Conservation (phyloP, 2,329 filamentous ascomycete species). For the Ophiosphaerella herpotricha region DNA sequence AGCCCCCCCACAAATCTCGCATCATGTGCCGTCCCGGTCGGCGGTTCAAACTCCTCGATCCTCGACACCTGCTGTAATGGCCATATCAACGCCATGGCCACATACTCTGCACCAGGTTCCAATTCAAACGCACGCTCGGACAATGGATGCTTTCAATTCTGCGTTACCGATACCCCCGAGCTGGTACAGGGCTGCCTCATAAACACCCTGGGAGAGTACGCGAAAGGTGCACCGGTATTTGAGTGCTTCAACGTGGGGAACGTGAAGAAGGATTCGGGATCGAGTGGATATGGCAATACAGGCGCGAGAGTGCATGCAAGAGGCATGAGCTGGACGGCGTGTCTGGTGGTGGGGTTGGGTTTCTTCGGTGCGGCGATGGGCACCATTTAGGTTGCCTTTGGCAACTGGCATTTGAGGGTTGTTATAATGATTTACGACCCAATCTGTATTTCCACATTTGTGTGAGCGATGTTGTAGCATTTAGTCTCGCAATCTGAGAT, state of each 20-base stretch:
- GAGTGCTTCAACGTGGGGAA: slow-evolving; percentile 18
- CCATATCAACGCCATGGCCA: slow-evolving; percentile 32
- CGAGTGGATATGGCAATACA: slow-evolving; percentile 10
- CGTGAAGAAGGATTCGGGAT: slow-evolving; percentile 5
- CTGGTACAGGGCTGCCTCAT: slow-evolving; percentile 16
- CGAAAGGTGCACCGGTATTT: slow-evolving; percentile 6
- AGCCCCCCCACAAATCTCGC: slow-evolving; percentile 25
- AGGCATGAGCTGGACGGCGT: slow-evolving; percentile 4
- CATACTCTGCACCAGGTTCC: slow-evolving; percentile 20
- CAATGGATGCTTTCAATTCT: slow-evolving; percentile 32
- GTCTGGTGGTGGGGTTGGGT: slow-evolving; percentile 12
- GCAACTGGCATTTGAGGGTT: background rate
- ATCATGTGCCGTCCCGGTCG: slow-evolving; percentile 33
- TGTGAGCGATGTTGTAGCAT: too few relatives aligned
- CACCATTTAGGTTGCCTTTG: background rate
- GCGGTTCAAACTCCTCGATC: slow-evolving; percentile 32
- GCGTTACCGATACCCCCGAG: slow-evolving; percentile 21
- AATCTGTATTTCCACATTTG: too few relatives aligned
- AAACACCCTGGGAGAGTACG: slow-evolving; percentile 16
- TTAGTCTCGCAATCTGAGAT: too few relatives aligned
- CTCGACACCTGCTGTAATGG: slow-evolving; percentile 38
- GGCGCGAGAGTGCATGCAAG: slow-evolving; percentile 5
- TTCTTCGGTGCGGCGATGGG: slow-evolving; percentile 10
- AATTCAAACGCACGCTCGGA: slow-evolving; percentile 12
- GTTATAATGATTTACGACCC: background rate